Conservation (phyloP, 2,329 filamentous ascomycete genomes). For the Biscogniauxia sp. region DNA sequence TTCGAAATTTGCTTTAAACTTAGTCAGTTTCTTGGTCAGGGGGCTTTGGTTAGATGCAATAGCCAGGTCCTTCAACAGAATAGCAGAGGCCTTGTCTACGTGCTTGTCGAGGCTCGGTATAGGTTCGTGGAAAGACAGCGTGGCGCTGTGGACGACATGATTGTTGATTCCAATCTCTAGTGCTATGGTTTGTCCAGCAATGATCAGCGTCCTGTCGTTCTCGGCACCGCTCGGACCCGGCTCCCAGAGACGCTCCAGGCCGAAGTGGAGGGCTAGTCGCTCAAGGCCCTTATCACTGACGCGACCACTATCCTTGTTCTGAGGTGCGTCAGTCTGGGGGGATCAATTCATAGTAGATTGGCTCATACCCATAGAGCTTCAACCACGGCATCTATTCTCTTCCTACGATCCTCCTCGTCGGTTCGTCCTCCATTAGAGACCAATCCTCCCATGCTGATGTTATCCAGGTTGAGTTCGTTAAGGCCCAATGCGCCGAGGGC, state of each 20-base stretch:
- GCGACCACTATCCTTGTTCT: slow-evolving; percentile 50
- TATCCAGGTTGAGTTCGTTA: slow-evolving; percentile 53
- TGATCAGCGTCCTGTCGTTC: slow-evolving; percentile 55
- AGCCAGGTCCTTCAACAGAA: slow-evolving; percentile 64
- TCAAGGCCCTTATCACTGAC: slow-evolving; percentile 76
- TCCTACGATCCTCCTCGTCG: slow-evolving; percentile 54
- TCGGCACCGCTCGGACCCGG: slow-evolving; percentile 45
- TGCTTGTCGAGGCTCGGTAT: slow-evolving; percentile 58
- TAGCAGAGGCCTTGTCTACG: slow-evolving; percentile 59
- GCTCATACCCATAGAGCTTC: slow-evolving; percentile 47
- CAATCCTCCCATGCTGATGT: slow-evolving; percentile 48
- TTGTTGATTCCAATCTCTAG: slow-evolving; percentile 62
- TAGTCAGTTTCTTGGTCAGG: slow-evolving; percentile 67
- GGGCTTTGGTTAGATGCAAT: slow-evolving; percentile 59
- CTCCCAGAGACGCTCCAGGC: slow-evolving; percentile 64
- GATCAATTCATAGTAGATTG: slow-evolving; percentile 22
- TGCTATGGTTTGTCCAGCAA: slow-evolving; percentile 60
- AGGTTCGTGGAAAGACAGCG: slow-evolving; percentile 61
- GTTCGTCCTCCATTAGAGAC: slow-evolving; percentile 40
- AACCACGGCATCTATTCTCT: slow-evolving; percentile 52
- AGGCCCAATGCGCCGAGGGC: slow-evolving; percentile 57
- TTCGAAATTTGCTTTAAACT: slow-evolving; percentile 70
- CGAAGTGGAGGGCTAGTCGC: slow-evolving; percentile 64
- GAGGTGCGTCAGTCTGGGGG: background rate
- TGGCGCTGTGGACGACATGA: slow-evolving; percentile 60